A percentile compares a stretch with the other conserved stretches of the same genome.
These are phyloP conservation scores for Neurospora tetrasperma DNA, from an alignment of 495 filamentous ascomycete species.

Conservation along the genomic window DNA sequence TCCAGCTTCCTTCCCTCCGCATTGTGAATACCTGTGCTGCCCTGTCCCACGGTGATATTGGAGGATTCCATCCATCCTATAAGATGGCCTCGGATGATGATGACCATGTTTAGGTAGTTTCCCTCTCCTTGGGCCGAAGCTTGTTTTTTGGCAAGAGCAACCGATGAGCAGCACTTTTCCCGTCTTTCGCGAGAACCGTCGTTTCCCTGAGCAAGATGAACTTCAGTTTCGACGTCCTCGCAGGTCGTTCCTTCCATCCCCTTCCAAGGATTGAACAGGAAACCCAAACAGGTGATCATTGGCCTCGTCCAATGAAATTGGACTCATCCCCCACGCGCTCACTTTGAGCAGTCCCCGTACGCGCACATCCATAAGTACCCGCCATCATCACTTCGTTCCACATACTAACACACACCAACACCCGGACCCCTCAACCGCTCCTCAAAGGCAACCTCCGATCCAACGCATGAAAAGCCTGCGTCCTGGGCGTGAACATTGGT, in stretches of 20 bases:
- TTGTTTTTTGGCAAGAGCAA: not conserved
- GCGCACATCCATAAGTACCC: not conserved
- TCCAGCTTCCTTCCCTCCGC: not conserved
- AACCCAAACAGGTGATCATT: not conserved
- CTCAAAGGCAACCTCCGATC: constrained; percentile 35
- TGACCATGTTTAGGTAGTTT: too few relatives aligned
- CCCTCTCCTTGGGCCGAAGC: too few relatives aligned
- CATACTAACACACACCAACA: not conserved
- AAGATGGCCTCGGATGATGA: not conserved
- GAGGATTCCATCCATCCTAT: not conserved
- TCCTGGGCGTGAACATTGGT: constrained; percentile 41
- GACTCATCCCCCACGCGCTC: not conserved
- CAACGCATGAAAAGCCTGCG: constrained; percentile 44
- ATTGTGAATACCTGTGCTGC: not conserved
- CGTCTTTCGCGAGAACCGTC: not conserved
- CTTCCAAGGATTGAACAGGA: not conserved
- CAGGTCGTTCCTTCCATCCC: not conserved
- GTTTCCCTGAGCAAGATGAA: not conserved
- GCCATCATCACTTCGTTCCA: not conserved
- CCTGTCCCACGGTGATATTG: not conserved
- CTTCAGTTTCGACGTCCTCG: not conserved
- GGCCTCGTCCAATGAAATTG: not conserved
- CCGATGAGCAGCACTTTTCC: not conserved
- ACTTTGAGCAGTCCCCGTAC: not conserved
- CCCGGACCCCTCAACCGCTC: not conserved